Conservation (phyloP, 2,329 filamentous ascomycete species). For the Claviceps cyperi region DNA sequence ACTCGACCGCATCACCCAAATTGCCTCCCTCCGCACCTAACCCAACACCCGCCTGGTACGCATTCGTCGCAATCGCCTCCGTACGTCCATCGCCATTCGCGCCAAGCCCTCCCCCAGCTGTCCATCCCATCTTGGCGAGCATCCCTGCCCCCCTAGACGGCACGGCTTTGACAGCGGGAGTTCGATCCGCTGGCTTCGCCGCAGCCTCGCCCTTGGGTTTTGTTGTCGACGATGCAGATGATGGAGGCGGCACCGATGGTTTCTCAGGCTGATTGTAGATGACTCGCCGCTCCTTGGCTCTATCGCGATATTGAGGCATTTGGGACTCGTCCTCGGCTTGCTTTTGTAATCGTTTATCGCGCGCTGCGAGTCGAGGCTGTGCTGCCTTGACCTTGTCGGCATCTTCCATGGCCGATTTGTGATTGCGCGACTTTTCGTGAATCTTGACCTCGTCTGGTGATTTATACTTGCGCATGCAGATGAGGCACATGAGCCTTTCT, state of each 20-base stretch:
- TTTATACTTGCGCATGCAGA: conserved; percentile 34
- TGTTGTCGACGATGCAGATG: conserved; percentile 8
- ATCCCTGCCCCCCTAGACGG: conserved; percentile 51
- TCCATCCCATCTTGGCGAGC: conserved; percentile 62
- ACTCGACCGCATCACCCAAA: conserved; percentile 50
- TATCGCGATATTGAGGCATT: conserved; percentile 41
- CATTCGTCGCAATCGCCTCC: conserved; percentile 47
- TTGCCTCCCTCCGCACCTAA: conserved; percentile 56
- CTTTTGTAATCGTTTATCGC: conserved; percentile 23
- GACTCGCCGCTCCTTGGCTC: conserved; percentile 51
- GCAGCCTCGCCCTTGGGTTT: conserved; percentile 22
- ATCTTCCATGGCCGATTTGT: conserved; percentile 25
- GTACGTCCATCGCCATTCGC: conserved; percentile 47
- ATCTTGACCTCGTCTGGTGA: conserved; percentile 26
- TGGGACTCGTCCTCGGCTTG: conserved; percentile 12
- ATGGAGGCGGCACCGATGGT: conserved; percentile 19
- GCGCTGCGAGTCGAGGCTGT: conserved; percentile 22
- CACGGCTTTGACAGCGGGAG: conserved; percentile 15
- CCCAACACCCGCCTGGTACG: conserved; percentile 55
- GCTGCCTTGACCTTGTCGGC: conserved; percentile 35
- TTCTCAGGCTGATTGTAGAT: conserved; percentile 47
- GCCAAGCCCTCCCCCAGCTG: conserved; percentile 48
- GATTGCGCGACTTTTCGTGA: conserved; percentile 28
- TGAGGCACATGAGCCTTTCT: conserved; percentile 29
- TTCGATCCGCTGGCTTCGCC: conserved; percentile 6